Base-by-base conservation (phyloP, 176 grass and related monocot genomes). In the Hordeum marinum region DNA sequence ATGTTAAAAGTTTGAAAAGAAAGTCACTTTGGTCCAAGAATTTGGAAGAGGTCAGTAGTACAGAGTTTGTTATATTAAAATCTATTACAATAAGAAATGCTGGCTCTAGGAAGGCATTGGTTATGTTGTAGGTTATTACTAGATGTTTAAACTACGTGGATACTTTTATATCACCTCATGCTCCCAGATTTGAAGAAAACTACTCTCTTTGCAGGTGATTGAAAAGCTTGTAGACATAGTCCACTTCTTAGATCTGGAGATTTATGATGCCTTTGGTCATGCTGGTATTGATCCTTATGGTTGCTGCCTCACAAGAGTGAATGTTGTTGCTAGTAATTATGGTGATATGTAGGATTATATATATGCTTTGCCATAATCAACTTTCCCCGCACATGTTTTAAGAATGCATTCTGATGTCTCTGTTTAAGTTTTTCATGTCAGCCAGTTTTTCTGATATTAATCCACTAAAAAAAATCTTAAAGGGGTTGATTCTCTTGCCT, bases 11-110 rank as follows among this genome's bases (percentile, higher is more conserved):
- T 88, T 83, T 99, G 78, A 91, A 99, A 80, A 99, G 91, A 71
- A 96, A 72, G 36, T 96, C 97, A 67, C 90, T 99, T 85, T 99
- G 97, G 97, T 96, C 92, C 60, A 96, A 92, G 82, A 92, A 90
- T 72, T 88, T 99, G 89, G 97, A 99, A 85, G 97, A 99, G 97
- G 96, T 99, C 74, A 52, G 85, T 89, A 80, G 67, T 84, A 54
- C 31, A 50, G 25, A 23, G 80, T 85, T 92, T 81, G 15, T 50
- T 83, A 31, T 63, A 52, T 21, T 57, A 57, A 77, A 85, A 74
- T 65, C 31, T 85, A 58, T 83, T 68, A 41, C 64, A 83, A 72
- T 82, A 57, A 55, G 17, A 81, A 83, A 76, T 73, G 20, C 20
- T 79, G 84, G 86, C 45, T 76, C 32, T 75, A 45, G 37, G 31